Conservation (phyloP, 768 basidiomycete species). For the Lactifluus piperatus region DNA sequence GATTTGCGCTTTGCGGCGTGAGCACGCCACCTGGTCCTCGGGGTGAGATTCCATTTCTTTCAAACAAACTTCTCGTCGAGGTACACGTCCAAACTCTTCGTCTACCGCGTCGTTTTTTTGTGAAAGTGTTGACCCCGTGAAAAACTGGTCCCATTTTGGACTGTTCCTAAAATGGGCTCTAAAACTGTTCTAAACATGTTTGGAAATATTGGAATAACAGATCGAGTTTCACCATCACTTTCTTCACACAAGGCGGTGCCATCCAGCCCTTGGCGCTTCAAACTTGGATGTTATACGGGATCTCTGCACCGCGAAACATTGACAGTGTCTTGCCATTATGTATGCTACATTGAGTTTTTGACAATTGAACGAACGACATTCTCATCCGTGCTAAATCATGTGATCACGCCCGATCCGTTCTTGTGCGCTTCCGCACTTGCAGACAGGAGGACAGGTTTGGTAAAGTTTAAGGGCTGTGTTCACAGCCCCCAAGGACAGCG, state of each 20-base stretch:
- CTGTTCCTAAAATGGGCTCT: no score
- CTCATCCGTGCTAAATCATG: not conserved
- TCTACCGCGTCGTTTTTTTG: not conserved
- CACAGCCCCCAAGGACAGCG: slow-evolving; percentile 3
- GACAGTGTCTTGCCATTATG: no score
- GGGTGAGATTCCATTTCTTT: not conserved
- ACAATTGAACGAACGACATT: no score
- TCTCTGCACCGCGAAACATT: not conserved
- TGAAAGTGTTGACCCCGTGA: no score
- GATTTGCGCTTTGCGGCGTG: not conserved
- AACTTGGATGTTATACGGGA: not conserved
- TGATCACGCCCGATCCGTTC: not conserved
- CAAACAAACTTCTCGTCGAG: not conserved
- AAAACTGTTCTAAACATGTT: no score
- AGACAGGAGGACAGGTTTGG: not conserved
- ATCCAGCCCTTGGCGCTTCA: no score
- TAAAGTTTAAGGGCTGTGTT: not conserved
- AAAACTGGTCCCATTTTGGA: no score
- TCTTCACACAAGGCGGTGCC: no score
- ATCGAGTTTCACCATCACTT: no score
- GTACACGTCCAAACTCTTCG: not conserved
- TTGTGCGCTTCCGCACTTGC: not conserved
- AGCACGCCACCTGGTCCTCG: not conserved
- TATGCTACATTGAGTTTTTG: no score
- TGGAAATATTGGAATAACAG: no score